A percentile compares a stretch with the other conserved stretches of the same genome.
These are phyloP conservation scores for Clonostachys rhizophaga DNA, from an alignment of 2,329 filamentous ascomycete genomes.

Conservation along the genomic window DNA sequence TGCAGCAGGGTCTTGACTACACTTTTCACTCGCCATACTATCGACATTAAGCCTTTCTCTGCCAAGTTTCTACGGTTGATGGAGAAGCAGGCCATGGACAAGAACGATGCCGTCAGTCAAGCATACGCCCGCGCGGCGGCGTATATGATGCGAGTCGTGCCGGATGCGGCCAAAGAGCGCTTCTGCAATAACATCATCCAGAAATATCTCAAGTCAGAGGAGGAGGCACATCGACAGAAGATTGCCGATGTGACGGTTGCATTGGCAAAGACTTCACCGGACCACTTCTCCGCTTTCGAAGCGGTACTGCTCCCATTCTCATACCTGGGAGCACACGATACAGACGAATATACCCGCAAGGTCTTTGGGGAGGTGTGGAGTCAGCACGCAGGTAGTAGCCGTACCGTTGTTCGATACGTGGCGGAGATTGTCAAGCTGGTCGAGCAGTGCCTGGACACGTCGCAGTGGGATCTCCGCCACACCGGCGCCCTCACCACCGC, in stretches of 20 bases:
- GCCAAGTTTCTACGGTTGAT: constrained; percentile 72
- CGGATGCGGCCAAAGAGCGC: constrained; percentile 39
- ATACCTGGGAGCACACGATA: constrained; percentile 84
- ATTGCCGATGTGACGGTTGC: constrained; percentile 80
- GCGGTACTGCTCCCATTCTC: constrained; percentile 76
- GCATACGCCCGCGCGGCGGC: constrained; percentile 84
- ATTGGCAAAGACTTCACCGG: constrained; percentile 80
- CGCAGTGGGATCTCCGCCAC: constrained; percentile 88
- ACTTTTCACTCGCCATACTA: constrained; percentile 73
- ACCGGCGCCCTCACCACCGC: constrained; percentile 78
- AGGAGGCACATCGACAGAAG: constrained; percentile 68
- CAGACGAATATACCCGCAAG: constrained; percentile 71
- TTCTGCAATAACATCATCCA: constrained; percentile 53
- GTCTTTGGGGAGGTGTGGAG: constrained; percentile 84
- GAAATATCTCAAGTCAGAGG: constrained; percentile 78
- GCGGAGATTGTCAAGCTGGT: constrained; percentile 73
- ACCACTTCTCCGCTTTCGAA: constrained; percentile 78
- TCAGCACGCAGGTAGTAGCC: constrained; percentile 81
- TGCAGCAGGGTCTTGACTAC: constrained; percentile 82
- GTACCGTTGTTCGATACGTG: constrained; percentile 79
- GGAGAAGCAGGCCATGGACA: constrained; percentile 79
- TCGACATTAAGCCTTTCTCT: constrained; percentile 71
- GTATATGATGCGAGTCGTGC: constrained; percentile 67
- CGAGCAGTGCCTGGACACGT: constrained; percentile 65
- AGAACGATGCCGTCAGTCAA: constrained; percentile 88